A percentile compares a stretch with the other conserved stretches of the same genome.
phyloP scores from a whole-genome alignment of 2,329 filamentous ascomycete genomes.

The Bipolaris victoriae region DNA sequence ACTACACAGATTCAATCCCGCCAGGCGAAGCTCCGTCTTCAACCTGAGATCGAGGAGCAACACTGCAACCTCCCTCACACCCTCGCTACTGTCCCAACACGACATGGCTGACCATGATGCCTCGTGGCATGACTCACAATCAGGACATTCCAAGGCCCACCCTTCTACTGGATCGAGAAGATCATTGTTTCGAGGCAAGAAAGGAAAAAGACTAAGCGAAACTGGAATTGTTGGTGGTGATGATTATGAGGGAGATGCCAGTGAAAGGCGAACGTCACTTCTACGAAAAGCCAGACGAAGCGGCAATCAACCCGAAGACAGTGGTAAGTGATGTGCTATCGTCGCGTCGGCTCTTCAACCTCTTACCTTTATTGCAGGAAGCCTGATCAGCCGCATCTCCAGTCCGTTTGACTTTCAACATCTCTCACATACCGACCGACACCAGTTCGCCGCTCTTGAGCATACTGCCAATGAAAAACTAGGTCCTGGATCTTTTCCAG shows the following conservation, averaged over 20 bases:
- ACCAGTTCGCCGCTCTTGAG: conserved; percentile 61
- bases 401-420: conserved; percentile 70
- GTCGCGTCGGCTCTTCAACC: background rate
- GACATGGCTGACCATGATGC: conserved; percentile 32
- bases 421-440: conserved; percentile 63
- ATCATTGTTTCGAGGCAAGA: conserved; percentile 46
- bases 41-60: conserved; percentile 48
- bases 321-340: conserved; percentile 31
- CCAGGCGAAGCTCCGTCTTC: conserved; percentile 46
- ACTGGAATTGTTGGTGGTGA: conserved; percentile 27
- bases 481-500: conserved; percentile 57
- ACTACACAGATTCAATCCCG: conserved; percentile 25
- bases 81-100: conserved; percentile 34
- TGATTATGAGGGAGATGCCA: conserved; percentile 35
- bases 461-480: conserved; percentile 51
- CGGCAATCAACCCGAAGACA: conserved; percentile 28
- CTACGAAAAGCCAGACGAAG: conserved; percentile 40
- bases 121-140: conserved; percentile 27
- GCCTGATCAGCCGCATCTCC: conserved; percentile 57
- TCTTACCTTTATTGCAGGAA: conserved; percentile 26
- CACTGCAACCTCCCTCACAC: conserved; percentile 44
- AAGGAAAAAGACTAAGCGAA: conserved; percentile 44
- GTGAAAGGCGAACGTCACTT: conserved; percentile 40
- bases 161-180: conserved; percentile 29
- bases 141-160: conserved; percentile 28